These are phyloP conservation scores for Nannochloris sp. DNA, from an alignment of 139 green algal genomes.

Conservation along the genomic window DNA sequence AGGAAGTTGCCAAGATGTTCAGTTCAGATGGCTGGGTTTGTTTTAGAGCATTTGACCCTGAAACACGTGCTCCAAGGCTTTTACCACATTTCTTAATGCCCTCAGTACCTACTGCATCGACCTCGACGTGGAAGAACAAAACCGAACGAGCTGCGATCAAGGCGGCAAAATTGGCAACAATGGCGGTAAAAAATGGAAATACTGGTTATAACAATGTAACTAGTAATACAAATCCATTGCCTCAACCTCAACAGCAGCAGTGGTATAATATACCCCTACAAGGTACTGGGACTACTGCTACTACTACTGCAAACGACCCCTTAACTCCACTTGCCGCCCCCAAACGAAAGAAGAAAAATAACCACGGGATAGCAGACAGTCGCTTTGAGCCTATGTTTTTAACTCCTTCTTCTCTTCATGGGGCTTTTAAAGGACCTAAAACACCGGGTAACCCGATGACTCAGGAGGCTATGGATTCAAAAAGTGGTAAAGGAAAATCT, in stretches of 20 bases:
- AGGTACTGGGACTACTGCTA: too few relatives aligned
- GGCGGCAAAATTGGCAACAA: not conserved
- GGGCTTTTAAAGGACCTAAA: too few relatives aligned
- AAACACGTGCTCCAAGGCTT: conserved; percentile 19
- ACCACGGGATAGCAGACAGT: too few relatives aligned
- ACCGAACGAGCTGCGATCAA: not conserved
- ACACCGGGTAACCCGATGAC: too few relatives aligned
- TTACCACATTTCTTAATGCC: not conserved
- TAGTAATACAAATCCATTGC: not conserved
- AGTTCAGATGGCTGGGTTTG: conserved; percentile 26
- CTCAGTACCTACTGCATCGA: not conserved
- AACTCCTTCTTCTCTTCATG: too few relatives aligned
- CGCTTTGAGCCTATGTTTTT: too few relatives aligned
- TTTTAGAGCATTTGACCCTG: conserved; percentile 37
- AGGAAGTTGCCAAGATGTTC: conserved; percentile 44
- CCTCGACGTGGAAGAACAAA: not conserved
- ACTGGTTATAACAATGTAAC: too few relatives aligned
- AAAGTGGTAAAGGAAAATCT: not conserved
- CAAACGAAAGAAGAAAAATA: too few relatives aligned
- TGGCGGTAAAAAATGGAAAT: not conserved
- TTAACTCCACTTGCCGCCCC: too few relatives aligned
- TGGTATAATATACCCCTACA: too few relatives aligned
- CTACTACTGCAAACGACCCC: too few relatives aligned
- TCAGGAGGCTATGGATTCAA: not conserved
- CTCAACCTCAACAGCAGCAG: too few relatives aligned